phyloP scores from a whole-genome alignment of 345 rosid species.

The Zanthoxylum bungeanum region DNA sequence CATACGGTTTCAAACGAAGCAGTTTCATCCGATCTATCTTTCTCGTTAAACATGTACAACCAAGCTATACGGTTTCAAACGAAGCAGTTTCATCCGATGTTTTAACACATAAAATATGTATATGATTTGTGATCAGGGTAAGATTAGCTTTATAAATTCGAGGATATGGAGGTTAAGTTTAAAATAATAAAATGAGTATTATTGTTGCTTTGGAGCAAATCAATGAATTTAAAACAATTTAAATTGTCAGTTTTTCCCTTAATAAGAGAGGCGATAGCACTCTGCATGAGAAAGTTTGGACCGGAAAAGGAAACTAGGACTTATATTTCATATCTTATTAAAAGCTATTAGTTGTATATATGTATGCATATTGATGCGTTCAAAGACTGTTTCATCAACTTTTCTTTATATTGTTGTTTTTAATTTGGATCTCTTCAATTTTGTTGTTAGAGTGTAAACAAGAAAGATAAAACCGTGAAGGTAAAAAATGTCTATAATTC shows the following conservation, averaged over 20 bases:
- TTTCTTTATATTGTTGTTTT: not conserved
- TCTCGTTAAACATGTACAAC: no score
- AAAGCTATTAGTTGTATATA: not conserved
- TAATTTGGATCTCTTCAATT: not conserved
- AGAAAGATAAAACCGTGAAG: not conserved
- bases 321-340: not conserved
- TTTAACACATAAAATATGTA: not conserved
- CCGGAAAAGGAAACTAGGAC: not conserved
- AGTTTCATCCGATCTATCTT: no score
- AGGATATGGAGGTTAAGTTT: not conserved
- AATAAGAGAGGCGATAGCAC: not conserved
- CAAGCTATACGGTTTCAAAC: no score
- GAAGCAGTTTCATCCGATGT: no score
- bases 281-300: not conserved
- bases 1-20: no score
- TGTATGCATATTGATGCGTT: not conserved
- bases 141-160: not conserved
- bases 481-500: not conserved
- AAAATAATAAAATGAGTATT: not conserved
- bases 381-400: not conserved
- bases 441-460: not conserved
- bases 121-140: not conserved
- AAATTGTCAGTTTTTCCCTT: not conserved
- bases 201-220: not conserved
- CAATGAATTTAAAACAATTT: not conserved